phyloP scores from a whole-genome alignment of 257 asterid species.

The Salvia miltiorrhiza region DNA sequence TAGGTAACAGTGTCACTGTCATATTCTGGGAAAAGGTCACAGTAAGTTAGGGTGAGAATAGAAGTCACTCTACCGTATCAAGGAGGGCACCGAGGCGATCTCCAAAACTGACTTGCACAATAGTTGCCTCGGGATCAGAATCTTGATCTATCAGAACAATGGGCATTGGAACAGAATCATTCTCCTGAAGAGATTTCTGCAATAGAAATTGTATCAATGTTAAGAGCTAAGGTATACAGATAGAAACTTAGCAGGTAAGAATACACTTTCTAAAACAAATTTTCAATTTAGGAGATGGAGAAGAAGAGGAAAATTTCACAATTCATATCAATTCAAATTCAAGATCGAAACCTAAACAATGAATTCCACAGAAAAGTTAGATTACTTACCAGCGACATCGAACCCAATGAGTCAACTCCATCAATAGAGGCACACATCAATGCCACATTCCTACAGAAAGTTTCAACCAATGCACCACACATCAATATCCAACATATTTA shows the following conservation, averaged over 20 bases:
- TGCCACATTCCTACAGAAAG: conserved; percentile 41
- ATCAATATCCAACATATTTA: conserved; percentile 4
- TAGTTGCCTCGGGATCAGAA: conserved; percentile 75
- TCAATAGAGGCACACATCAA: conserved; percentile 53
- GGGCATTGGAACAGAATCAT: conserved; percentile 73
- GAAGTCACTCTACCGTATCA: conserved; percentile 67
- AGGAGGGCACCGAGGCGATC: conserved; percentile 96
- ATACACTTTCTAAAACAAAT: not conserved
- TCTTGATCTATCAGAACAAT: conserved; percentile 90
- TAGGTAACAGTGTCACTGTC: not conserved
- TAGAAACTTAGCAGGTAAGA: not conserved
- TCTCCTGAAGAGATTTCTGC: conserved; percentile 48
- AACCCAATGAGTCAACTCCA: conserved; percentile 53
- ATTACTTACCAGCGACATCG: conserved; percentile 56
- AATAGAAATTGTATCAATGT: conserved; percentile 14
- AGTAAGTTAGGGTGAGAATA: not conserved
- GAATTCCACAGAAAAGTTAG: not conserved
- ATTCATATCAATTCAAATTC: not conserved
- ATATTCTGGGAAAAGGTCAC: not conserved
- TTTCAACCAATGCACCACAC: conserved; percentile 21
- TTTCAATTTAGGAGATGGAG: not conserved
- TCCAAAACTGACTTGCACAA: conserved; percentile 90
- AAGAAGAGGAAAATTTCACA: not conserved
- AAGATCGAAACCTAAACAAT: conserved; percentile 8
- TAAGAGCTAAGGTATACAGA: not conserved